Base-by-base conservation (phyloP, 2,329 filamentous ascomycete genomes). In the Calcarisporium arbuscula region DNA sequence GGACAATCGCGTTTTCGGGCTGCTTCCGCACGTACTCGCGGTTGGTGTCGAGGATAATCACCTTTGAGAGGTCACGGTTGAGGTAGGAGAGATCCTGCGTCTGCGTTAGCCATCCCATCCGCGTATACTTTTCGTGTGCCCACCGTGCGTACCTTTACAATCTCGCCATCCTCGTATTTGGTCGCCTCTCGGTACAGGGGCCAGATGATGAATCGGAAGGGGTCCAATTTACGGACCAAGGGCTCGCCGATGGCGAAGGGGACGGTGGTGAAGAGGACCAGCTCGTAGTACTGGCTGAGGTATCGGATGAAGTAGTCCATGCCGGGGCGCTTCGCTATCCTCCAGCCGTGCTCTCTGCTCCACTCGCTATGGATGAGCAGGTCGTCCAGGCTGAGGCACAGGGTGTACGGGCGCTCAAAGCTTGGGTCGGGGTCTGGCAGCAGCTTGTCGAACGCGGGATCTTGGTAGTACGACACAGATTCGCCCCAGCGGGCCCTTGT, bases 291-390 rank as follows among this genome's bases (percentile, higher is more conserved):
- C 61, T 95, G 89, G 62, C 85, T 90, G 31, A 98, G 74, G 60
- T 98, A 98, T 54, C 86, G 85, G 44, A 98, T 67, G 67, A 98
- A 98, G 67, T 98, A 98, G 65, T 98, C 92, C 42, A 94, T 77
- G 29, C 92, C 92, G 22, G 92, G 92, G 32, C 92, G 78, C 68
- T 98, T 98, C 19, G 92, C 92, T 42, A 94, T 74, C 47, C 90
- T 80, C 88, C 92, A 98, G 39, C 92, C 92, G 54, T 95, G 84
- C 57, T 96, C 86, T 38, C 90, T 78, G 17, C 80, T 77, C 92
- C 92, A 98, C 57, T 95, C 87, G 54, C 85, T 94, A 65, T 95
- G 90, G 19, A 98, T 79, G 35, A 98, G 74, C 50, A 98, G 74
- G 58, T 98, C 90, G 58, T 98, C 92, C 52, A 98, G 66, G 57